Conservation (phyloP, 352 stramenopile genomes). For the Thalassiosira exigua region DNA sequence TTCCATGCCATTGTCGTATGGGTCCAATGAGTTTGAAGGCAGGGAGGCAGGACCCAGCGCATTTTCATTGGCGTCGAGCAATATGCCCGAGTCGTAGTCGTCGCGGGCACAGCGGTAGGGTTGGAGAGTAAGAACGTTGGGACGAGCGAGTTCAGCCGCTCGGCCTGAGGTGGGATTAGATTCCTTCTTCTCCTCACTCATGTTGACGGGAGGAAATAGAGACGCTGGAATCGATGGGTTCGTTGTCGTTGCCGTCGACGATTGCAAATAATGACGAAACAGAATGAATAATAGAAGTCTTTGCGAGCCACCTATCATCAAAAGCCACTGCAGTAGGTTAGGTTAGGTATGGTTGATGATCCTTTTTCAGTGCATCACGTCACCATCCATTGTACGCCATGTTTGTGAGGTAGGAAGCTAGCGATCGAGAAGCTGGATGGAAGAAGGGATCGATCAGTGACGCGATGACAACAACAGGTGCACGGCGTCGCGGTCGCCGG, state of each 20-base stretch:
- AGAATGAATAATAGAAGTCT: no score
- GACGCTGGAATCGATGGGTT: background rate
- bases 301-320: no score
- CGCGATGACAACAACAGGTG: no score
- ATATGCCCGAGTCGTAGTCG: conserved; percentile 91
- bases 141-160: conserved; percentile 88
- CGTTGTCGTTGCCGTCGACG: no score
- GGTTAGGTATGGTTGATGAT: no score
- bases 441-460: no score
- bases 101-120: conserved; percentile 97
- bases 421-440: no score
- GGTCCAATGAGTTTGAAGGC: conserved; percentile 81
- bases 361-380: no score
- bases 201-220: background rate
- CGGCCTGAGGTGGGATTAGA: conserved; percentile 38
- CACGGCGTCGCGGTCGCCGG: no score
- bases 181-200: conserved; percentile 42
- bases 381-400: no score
- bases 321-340: no score
- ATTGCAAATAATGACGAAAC: conserved; percentile 5
- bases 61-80: conserved; percentile 99
- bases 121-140: conserved; percentile 95
- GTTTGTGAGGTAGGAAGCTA: no score
- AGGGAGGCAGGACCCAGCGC: conserved; percentile 89
- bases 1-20: conserved; percentile 78